Evolutionary conservation across 75 land plant genomes (phyloP).

Genomic region (Pseudotsuga menziesii): DNA sequence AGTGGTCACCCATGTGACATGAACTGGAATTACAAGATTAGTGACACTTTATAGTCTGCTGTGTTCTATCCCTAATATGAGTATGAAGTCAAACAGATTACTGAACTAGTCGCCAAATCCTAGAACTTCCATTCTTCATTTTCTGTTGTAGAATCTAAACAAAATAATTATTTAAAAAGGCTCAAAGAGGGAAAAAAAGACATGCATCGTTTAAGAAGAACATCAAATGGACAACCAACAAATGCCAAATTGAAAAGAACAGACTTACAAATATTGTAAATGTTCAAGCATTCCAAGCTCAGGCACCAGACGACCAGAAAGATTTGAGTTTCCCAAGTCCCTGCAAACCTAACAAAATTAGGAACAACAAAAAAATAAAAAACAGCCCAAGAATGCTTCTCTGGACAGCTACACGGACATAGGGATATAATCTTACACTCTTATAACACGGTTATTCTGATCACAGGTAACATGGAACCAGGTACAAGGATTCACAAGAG

Average conservation of each 20-base stretch:
- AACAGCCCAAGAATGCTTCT: neutral
- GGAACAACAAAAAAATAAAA: neutral
- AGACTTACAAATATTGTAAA: conserved; percentile 83
- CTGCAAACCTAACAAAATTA: conserved; percentile 33
- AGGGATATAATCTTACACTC: conserved; percentile 20
- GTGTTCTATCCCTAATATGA: too few relatives aligned
- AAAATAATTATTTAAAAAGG: too few relatives aligned
- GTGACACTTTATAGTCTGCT: too few relatives aligned
- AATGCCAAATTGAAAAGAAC: neutral
- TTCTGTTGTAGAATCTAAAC: too few relatives aligned
- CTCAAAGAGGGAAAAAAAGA: too few relatives aligned
- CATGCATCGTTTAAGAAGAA: too few relatives aligned
- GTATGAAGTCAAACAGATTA: too few relatives aligned
- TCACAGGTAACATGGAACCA: conserved; percentile 57
- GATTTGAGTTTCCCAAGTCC: conserved; percentile 88
- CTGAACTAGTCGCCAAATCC: too few relatives aligned
- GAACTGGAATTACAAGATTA: too few relatives aligned
- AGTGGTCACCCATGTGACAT: too few relatives aligned
- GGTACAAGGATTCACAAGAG: conserved; percentile 49
- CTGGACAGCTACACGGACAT: neutral
- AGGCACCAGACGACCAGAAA: conserved; percentile 88
- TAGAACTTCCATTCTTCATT: too few relatives aligned
- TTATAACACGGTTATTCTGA: conserved; percentile 28
- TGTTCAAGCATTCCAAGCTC: conserved; percentile 90
- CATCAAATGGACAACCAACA: neutral